Evolutionary conservation across 2,329 filamentous ascomycete genomes (phyloP).

Genomic region (Neofusicoccum kwambonambiense): DNA sequence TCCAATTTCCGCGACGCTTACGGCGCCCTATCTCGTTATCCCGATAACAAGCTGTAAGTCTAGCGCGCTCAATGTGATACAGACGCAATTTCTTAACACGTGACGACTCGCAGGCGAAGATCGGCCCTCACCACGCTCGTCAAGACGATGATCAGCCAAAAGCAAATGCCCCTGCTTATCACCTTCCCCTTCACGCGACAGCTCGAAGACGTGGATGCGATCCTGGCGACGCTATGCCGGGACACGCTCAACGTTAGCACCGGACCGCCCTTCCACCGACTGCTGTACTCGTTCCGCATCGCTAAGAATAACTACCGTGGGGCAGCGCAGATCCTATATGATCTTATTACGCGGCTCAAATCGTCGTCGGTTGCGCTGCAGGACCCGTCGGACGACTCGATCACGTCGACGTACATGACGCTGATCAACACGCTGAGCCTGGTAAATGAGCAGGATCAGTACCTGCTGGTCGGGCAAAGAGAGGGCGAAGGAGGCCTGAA

Average conservation of each 20-base stretch:
- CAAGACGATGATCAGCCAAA: constrained; percentile 35
- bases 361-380: constrained; percentile 38
- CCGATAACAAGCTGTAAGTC: constrained; percentile 62
- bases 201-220: constrained; percentile 73
- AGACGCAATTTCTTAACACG: constrained; percentile 5
- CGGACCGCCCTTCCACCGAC: constrained; percentile 74
- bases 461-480: constrained; percentile 58
- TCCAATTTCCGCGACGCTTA: constrained; percentile 82
- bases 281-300: constrained; percentile 89
- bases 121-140: constrained; percentile 69
- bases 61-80: neutral
- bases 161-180: constrained; percentile 53
- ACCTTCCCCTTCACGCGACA: constrained; percentile 76
- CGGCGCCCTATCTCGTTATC: constrained; percentile 70
- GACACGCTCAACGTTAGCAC: constrained; percentile 63
- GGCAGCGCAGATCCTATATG: constrained; percentile 58
- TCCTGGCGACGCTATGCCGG: constrained; percentile 70
- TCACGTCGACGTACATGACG: constrained; percentile 76
- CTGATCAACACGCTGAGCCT: constrained; percentile 92
- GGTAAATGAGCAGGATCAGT: constrained; percentile 77
- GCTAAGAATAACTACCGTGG: constrained; percentile 84
- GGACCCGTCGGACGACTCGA: constrained; percentile 51
- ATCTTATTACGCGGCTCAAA: constrained; percentile 54
- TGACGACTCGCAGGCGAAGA: constrained; percentile 49
- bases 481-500: constrained; percentile 7